Conservation (phyloP, 1,284 basidiomycete species). For the Psilocybe mexicana region DNA sequence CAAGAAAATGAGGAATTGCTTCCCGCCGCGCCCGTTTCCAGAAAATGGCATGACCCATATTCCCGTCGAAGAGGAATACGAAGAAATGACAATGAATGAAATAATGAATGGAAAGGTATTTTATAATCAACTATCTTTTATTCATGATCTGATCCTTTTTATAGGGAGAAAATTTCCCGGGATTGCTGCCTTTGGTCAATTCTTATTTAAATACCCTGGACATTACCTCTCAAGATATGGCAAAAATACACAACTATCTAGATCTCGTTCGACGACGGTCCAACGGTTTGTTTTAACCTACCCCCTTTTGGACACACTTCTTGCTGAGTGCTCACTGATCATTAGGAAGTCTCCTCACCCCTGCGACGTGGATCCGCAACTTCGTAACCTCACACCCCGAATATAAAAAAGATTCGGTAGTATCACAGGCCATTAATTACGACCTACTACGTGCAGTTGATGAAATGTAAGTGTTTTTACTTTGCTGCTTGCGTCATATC, state of each 20-base stretch:
- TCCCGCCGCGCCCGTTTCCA: constrained; percentile 56
- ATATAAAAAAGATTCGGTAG: constrained; percentile 91
- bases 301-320: constrained; percentile 3
- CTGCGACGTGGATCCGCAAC: constrained; percentile 91
- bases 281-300: constrained; percentile 56
- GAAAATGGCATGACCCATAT: constrained; percentile 39
- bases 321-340: background rate
- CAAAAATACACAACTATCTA: constrained; percentile 76
- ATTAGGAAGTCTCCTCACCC: constrained; percentile 80
- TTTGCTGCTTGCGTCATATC: background rate
- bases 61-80: constrained; percentile 82
- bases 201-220: constrained; percentile 90
- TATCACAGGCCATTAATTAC: constrained; percentile 91
- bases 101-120: constrained; percentile 90
- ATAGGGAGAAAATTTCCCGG: constrained; percentile 74
- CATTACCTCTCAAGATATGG: constrained; percentile 63
- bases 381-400: constrained; percentile 89
- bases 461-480: constrained; percentile 68
- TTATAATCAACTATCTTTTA: background rate
- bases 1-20: constrained; percentile 71
- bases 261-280: constrained; percentile 80
- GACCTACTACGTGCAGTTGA: constrained; percentile 92
- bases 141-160: constrained; percentile 11
- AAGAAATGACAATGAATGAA: constrained; percentile 90
- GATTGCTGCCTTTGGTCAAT: constrained; percentile 83